These are phyloP conservation scores for Davidsoniella neocaledoniae DNA, from an alignment of 2,329 filamentous ascomycete species.

Conservation along the genomic window DNA sequence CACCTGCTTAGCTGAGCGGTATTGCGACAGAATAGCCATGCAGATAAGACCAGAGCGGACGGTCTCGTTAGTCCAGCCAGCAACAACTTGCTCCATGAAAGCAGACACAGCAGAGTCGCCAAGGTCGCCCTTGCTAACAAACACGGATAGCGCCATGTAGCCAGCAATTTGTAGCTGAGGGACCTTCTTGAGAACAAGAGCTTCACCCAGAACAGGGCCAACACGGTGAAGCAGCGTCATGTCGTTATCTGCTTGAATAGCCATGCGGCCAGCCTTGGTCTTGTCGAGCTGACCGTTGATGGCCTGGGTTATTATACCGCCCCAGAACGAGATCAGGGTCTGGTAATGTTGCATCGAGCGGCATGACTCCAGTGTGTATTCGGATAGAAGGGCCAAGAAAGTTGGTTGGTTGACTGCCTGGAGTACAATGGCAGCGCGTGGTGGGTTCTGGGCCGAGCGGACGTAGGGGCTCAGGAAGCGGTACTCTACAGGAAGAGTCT, in stretches of 20 bases:
- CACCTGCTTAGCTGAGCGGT: slow-evolving; percentile 53
- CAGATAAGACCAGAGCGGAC: slow-evolving; percentile 59
- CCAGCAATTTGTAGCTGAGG: slow-evolving; percentile 70
- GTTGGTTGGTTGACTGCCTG: slow-evolving; percentile 62
- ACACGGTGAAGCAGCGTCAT: slow-evolving; percentile 55
- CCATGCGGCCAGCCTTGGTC: slow-evolving; percentile 55
- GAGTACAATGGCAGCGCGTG: slow-evolving; percentile 67
- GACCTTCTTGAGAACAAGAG: slow-evolving; percentile 56
- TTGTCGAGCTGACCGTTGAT: slow-evolving; percentile 68
- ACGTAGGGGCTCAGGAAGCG: slow-evolving; percentile 79
- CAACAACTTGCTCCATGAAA: slow-evolving; percentile 76
- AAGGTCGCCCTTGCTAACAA: slow-evolving; percentile 67
- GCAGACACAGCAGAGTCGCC: slow-evolving; percentile 66
- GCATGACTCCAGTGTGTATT: slow-evolving; percentile 61
- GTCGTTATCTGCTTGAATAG: slow-evolving; percentile 63
- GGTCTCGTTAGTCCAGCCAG: slow-evolving; percentile 61
- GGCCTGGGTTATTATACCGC: slow-evolving; percentile 69
- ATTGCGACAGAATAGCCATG: slow-evolving; percentile 65
- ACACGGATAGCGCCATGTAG: slow-evolving; percentile 78
- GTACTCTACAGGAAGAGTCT: slow-evolving; percentile 56
- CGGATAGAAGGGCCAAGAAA: slow-evolving; percentile 62
- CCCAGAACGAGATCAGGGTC: slow-evolving; percentile 77
- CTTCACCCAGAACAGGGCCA: slow-evolving; percentile 58
- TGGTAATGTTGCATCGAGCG: slow-evolving; percentile 57
- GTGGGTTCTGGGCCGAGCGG: slow-evolving; percentile 55